These are phyloP conservation scores for Talinum fruticosum DNA, from an alignment of 148 eudicot species.

Conservation along the genomic window DNA sequence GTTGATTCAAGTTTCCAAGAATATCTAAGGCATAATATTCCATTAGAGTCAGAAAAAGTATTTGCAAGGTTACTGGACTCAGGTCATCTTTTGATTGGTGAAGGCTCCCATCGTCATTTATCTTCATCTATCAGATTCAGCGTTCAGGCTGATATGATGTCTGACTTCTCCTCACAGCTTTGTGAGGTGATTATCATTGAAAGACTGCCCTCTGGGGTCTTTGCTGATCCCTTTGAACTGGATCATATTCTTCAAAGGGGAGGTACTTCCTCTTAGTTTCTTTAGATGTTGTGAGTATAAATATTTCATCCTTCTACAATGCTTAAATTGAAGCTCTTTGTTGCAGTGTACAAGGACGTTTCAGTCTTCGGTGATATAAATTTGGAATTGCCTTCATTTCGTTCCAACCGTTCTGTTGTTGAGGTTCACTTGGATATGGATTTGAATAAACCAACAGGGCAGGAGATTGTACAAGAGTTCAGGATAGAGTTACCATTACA, in stretches of 20 bases:
- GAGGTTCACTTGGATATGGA: constrained; percentile 65
- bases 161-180: constrained; percentile 31
- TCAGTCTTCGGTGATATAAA: constrained; percentile 84
- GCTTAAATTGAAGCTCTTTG: constrained; percentile 8
- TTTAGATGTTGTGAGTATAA: background rate
- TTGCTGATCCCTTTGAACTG: constrained; percentile 94
- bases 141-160: constrained; percentile 28
- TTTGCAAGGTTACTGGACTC: constrained; percentile 20
- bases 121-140: constrained; percentile 45
- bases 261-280: constrained; percentile 42
- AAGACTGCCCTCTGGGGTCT: constrained; percentile 74
- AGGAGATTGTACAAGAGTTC: constrained; percentile 35
- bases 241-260: constrained; percentile 65
- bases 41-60: background rate
- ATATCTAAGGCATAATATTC: constrained; percentile 38
- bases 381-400: constrained; percentile 79
- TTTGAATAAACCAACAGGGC: constrained; percentile 23
- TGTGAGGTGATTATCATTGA: constrained; percentile 68
- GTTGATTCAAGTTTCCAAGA: constrained; percentile 40
- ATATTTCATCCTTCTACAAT: background rate
- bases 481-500: constrained; percentile 67
- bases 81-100: constrained; percentile 60
- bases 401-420: constrained; percentile 69
- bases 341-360: constrained; percentile 64
- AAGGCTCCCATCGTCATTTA: constrained; percentile 82